Base-by-base conservation (phyloP, 225 moss, liverwort and hornwort genomes). In the Asterella californica region DNA sequence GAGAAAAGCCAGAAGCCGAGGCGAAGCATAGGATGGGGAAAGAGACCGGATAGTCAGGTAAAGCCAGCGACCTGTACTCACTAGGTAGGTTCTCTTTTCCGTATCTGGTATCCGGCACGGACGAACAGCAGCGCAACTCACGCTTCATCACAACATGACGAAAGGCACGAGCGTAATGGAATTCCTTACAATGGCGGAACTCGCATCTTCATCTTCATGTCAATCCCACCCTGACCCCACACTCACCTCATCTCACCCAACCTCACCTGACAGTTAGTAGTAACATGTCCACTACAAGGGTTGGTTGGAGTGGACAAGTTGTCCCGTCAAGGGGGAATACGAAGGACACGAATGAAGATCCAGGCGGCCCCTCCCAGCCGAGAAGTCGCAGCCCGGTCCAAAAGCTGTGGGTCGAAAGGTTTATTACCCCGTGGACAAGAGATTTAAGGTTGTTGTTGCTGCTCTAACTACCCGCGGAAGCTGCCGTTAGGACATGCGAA, bases 401-500 rank as follows among this genome's bases (percentile, higher is more conserved):
- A 19, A 24, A n/a, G 64, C 64, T n/a, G 68, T 22, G 22, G 10
- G 24, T 21, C 42, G 70, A 25, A 42, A 46, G 24, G 15, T 15
- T 48, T 5, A 37, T 49, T 50, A 72, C 50, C 72, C 49, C 9
- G 25, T 29, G 29, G 72, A 49, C 29, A 50, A 50, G 29, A 72
- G 45, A 30, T 33, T 33, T 18, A 2, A 75, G 53, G 33, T 54
- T 53, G 75, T 75, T 75, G 75, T 72, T 72, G 70, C 29, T 75
- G 59, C 22, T 33, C 36, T 75, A 75, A 75, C 54, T 36, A 75
- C 55, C 75, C 75, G 55, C 27, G 29, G 34, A 59, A 59, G 55
- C 55, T 59, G 55, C 71, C 57, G 75, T 75, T 57, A 75, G 34
- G 54, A 37, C 75, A 74, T 72, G 54, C 57, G 52, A 47, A 50